These are phyloP conservation scores for Agrocybe pediades DNA, from an alignment of 768 basidiomycete genomes.

Conservation along the genomic window DNA sequence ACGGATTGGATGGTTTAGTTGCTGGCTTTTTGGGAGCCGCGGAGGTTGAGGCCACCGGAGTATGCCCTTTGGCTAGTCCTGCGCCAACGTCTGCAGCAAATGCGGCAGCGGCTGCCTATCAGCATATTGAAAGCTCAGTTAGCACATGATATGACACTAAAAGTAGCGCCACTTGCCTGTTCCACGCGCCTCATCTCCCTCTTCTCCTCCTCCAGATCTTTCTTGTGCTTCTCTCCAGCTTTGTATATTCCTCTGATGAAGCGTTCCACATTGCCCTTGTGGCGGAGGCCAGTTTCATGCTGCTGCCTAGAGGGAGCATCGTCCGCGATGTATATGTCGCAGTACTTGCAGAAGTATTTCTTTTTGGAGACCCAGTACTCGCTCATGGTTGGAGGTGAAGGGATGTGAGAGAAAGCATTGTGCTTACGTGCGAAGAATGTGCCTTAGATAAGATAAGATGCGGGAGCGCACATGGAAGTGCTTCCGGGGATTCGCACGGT, in stretches of 20 bases:
- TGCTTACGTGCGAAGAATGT: not conserved
- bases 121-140: conserved; percentile 1
- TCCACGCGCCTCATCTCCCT: conserved; percentile 87
- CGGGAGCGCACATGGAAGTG: not conserved
- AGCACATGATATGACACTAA: not conserved
- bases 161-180: conserved; percentile 46
- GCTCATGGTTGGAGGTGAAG: conserved; percentile 55
- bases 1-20: conserved; percentile 61
- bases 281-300: conserved; percentile 91
- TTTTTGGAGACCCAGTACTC: conserved; percentile 95
- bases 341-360: conserved; percentile 95
- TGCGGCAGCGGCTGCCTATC: conserved; percentile 77
- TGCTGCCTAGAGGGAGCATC: conserved; percentile 90
- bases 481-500: too few species aligned
- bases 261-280: conserved; percentile 93
- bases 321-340: conserved; percentile 95
- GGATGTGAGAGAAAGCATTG: not conserved
- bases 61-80: conserved; percentile 51
- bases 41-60: conserved; percentile 35
- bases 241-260: conserved; percentile 95
- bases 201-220: conserved; percentile 83
- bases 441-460: not conserved
- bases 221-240: conserved; percentile 83
- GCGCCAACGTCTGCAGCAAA: conserved; percentile 78
- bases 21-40: conserved; percentile 40